Base-by-base conservation (phyloP, 2,329 filamentous ascomycete species). In the Fusarium aywerte region DNA sequence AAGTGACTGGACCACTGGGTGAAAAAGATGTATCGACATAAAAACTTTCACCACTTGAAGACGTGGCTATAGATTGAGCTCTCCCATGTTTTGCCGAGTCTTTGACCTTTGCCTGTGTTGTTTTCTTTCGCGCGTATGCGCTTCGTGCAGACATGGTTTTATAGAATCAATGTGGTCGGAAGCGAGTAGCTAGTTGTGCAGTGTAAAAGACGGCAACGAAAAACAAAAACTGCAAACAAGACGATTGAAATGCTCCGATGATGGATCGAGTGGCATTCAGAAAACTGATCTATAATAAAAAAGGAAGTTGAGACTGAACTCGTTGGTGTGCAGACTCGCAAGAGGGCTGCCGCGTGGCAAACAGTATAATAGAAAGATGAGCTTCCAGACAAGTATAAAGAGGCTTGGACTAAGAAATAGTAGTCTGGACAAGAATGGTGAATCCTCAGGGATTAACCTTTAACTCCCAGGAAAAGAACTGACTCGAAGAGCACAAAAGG, bases 101-200 rank as follows among this genome's bases (percentile, higher is more conserved):
- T 33, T 70, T 76, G 4, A 74, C 65, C 52, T 80, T 82, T 25
- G 80, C 78, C 58, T 87, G 82, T 0, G 82, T 84, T 66, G 84
- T 85, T 78, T 86, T 87, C 74, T 87, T 87, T 71, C 85, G 83
- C 73, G 86, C 85, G 68, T 85, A 81, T 31, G 85, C 85, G 75
- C 85, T 87, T 55, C 85, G 80, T 61, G 84, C 85, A 8, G 85
- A 88, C 85, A 88, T 88, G 63, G 44, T 35, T n/a, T 44, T 59
- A 18, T 16, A 15, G 18, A 15, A 32, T 21, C 1, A 27, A 32
- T 49, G 27, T n/a, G 33, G 25, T 20, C 48, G 43, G 54, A 53
- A 48, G 52, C 47, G 39, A 20, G n/a, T 23, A 20, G 6, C 20
- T 23, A 20, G 6, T n/a, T 44, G n/a, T 15, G 32, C 7, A 29